Percentiles rank a stretch among this genome's conserved stretches.
These are phyloP conservation scores for Ustilago trichophora DNA, from an alignment of 1,284 basidiomycete species.

Conservation along the genomic window DNA sequence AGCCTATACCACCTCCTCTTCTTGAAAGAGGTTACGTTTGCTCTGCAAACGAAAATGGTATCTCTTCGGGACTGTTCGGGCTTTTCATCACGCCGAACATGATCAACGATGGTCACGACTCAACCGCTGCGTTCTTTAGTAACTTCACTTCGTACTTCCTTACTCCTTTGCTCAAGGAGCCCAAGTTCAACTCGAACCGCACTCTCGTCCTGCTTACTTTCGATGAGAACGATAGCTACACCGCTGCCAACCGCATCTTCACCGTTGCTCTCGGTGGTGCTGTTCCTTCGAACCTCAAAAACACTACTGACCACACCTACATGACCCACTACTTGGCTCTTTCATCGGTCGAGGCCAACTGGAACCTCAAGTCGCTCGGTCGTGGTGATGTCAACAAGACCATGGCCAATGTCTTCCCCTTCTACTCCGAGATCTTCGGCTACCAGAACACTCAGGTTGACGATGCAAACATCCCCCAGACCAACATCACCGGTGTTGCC, in stretches of 20 bases:
- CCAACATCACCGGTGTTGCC: slow-evolving; percentile 66
- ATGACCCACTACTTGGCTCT: slow-evolving; percentile 75
- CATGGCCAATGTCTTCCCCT: slow-evolving; percentile 70
- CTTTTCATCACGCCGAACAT: slow-evolving; percentile 79
- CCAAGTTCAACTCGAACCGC: slow-evolving; percentile 70
- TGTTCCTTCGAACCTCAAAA: slow-evolving; percentile 34
- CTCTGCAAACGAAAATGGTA: too few species aligned
- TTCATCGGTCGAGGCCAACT: slow-evolving; percentile 75
- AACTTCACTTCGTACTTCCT: slow-evolving; percentile 73
- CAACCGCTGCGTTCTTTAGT: slow-evolving; percentile 70
- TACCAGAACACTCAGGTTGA: slow-evolving; percentile 51
- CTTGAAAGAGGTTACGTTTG: too few species aligned
- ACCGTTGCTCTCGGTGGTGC: slow-evolving; percentile 49
- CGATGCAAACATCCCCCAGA: slow-evolving; percentile 48
- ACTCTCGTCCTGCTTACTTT: slow-evolving; percentile 74
- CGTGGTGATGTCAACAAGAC: slow-evolving; percentile 60
- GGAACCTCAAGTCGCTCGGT: slow-evolving; percentile 63
- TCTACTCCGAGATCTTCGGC: slow-evolving; percentile 69
- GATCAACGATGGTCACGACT: slow-evolving; percentile 73
- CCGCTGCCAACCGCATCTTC: slow-evolving; percentile 58
- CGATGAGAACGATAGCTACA: slow-evolving; percentile 72
- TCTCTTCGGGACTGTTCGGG: too few species aligned
- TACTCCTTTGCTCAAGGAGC: slow-evolving; percentile 70
- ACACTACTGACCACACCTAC: slow-evolving; percentile 49
- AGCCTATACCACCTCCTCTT: too few species aligned